Base-by-base conservation (phyloP, 1,284 basidiomycete genomes). In the Boletus semigastroideus region DNA sequence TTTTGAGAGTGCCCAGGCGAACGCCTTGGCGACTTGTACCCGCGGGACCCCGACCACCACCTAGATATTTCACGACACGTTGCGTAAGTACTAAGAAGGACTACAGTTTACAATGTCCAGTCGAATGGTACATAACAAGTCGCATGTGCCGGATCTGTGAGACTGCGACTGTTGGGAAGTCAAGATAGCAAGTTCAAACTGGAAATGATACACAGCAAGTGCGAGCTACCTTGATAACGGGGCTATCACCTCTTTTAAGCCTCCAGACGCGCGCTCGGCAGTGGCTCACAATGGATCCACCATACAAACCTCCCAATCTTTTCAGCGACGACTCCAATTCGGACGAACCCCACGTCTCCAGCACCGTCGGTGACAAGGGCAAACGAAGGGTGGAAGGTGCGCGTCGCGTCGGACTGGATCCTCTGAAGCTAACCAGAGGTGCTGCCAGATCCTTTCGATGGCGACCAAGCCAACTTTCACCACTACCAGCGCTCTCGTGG, bases 311-410 rank as follows among this genome's bases (percentile, higher is more conserved):
- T 28, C 63, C 61, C 31, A 41, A 60, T 4, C 11, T 62, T 17
- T 64, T 67, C 31, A 2, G 7, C 4, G 11, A 48, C 8, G 16
- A 40, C 30, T 28, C 13, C 10, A 20, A 56, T 14, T 38, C 10
- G 7, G 3, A 12, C 14, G 19, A 58, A n/a, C 3, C 1, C 9
- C 38, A 51, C 27, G 11, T 36, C 42, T 22, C 57, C 16, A 48
- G 19, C 2, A 53, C 30, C 13, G 4, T 54, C 10, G n/a, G n/a
- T n/a, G 63, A 64, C 37, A 65, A 67, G 40, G 65, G 59, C 4
- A 64, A 65, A 36, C 44, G n/a, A 52, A 64, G 49, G 31, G 63
- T 57, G 0, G 36, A 58, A 25, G 64, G 65, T 55, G 14, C n/a
- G 48, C 39, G 9, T 46, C 2, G 8, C 38, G 6, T 12, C 3